These are phyloP conservation scores for Aspergillus taichungensis DNA, from an alignment of 495 filamentous ascomycete genomes.

Conservation along the genomic window DNA sequence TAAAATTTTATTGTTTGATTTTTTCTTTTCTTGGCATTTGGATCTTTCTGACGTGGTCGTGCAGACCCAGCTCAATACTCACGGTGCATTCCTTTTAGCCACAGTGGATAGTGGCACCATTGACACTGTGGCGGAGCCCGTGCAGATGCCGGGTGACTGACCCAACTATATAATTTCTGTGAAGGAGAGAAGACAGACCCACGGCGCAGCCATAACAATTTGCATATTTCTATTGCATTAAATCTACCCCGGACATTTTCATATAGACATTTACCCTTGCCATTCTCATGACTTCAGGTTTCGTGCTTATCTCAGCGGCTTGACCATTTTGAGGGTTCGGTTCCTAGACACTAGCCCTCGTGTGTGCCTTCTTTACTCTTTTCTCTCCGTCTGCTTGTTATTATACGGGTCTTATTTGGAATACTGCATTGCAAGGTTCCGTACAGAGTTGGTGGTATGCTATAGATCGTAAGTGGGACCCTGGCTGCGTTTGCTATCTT, in stretches of 20 bases:
- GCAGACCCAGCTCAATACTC: slow-evolving; percentile 16
- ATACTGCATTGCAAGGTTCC: neutral
- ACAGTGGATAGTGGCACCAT: slow-evolving; percentile 17
- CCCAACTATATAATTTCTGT: neutral
- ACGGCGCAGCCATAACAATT: neutral
- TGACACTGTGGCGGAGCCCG: slow-evolving; percentile 33
- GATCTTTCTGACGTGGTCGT: slow-evolving; percentile 22
- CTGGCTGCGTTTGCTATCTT: no score
- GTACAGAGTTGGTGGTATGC: neutral
- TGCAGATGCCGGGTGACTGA: slow-evolving; percentile 17
- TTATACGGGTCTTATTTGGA: neutral
- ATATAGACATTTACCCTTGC: neutral
- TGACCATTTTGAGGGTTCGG: no score
- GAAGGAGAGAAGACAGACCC: neutral
- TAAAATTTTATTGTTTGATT: no score
- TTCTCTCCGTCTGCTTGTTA: neutral
- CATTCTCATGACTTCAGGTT: no score
- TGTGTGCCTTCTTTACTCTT: neutral
- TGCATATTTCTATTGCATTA: neutral
- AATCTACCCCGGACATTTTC: slow-evolving; percentile 4
- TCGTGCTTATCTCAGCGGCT: no score
- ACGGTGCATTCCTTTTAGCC: slow-evolving; percentile 16
- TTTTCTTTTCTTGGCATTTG: no score
- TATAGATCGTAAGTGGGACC: neutral
- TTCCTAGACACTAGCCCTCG: no score